Percentiles rank a stretch among this genome's conserved stretches.
These are phyloP conservation scores for Chenopodium album DNA, from an alignment of 148 eudicot species.

Conservation along the genomic window DNA sequence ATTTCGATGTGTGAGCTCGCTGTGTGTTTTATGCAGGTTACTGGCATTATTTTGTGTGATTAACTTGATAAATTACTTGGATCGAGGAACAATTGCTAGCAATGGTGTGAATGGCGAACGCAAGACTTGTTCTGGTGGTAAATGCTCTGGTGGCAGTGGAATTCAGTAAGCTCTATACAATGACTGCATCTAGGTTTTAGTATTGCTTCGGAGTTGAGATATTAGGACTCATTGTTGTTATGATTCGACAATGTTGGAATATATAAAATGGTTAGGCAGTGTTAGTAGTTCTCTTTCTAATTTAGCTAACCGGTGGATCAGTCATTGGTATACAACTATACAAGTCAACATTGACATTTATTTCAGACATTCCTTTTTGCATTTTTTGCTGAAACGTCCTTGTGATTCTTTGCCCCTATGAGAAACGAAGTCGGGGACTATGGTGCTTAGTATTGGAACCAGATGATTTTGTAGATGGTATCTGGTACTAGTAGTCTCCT, in stretches of 20 bases:
- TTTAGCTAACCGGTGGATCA: background rate
- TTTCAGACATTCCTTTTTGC: background rate
- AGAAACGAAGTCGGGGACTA: too few relatives aligned
- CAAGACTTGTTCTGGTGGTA: constrained; percentile 49
- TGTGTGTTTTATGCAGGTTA: constrained; percentile 54
- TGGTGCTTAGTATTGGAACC: background rate
- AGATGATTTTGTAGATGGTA: background rate
- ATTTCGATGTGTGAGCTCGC: background rate
- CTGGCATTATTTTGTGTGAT: constrained; percentile 74
- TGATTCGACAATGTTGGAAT: background rate
- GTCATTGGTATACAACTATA: background rate
- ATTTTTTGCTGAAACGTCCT: background rate
- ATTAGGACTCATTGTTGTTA: background rate
- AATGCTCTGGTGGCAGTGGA: constrained; percentile 76
- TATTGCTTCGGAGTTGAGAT: background rate
- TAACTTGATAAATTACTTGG: constrained; percentile 83
- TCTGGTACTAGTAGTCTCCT: background rate
- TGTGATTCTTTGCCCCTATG: background rate
- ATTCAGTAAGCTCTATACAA: constrained; percentile 67
- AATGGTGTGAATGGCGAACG: constrained; percentile 92
- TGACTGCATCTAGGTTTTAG: background rate
- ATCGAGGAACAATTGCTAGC: constrained; percentile 96
- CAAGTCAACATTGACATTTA: background rate
- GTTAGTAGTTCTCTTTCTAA: background rate
- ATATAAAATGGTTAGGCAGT: background rate